Evolutionary conservation across 1,284 basidiomycete species (phyloP), one percentile per base, ranked within the genome.

Genomic region (Rhodotorula sp.): DNA sequence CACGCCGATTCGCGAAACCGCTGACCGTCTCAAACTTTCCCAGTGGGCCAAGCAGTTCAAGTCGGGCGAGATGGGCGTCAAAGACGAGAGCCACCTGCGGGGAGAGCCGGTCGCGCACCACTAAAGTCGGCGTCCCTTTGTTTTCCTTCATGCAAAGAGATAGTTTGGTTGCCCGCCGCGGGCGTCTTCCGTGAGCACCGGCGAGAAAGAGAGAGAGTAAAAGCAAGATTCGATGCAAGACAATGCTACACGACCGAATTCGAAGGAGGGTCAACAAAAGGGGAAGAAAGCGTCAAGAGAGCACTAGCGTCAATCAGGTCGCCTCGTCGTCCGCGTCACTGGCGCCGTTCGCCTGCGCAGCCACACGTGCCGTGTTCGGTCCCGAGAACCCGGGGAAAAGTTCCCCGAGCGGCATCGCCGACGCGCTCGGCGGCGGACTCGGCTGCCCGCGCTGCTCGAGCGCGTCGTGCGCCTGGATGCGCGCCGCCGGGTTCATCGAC

Each of bases 21-120:
- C 24, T 26, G 33, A 37, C 20, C 54, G 15, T 51, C 12, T 10
- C 26, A 3, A 29, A 24, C 24, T n/a, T 2, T 5, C 24, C 15
- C 61, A 75, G 69, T 78, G 77, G 77, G 68, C 74, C 45, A 75
- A 77, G 73, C 74, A 78, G 62, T 75, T 72, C 73, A 72, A 67
- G 60, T 66, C 70, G 24, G 72, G 75, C 54, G 73, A 78, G 70
- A 56, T 77, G 49, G 76, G 77, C 30, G 62, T 77, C 58, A 73
- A 69, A 64, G 77, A 78, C 66, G 77, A 78, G 68, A 74, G 66
- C 54, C 37, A 44, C 24, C 63, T 70, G 59, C 67, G 67, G 30
- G 73, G 71, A 44, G 60, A 72, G 57, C 65, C 67, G n/a, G 54
- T 62, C 37, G 48, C 67, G 33, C 69, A 71, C 69, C 72, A 74